Base-by-base conservation (phyloP, 768 basidiomycete genomes). In the Boletus vinaceobasis region DNA sequence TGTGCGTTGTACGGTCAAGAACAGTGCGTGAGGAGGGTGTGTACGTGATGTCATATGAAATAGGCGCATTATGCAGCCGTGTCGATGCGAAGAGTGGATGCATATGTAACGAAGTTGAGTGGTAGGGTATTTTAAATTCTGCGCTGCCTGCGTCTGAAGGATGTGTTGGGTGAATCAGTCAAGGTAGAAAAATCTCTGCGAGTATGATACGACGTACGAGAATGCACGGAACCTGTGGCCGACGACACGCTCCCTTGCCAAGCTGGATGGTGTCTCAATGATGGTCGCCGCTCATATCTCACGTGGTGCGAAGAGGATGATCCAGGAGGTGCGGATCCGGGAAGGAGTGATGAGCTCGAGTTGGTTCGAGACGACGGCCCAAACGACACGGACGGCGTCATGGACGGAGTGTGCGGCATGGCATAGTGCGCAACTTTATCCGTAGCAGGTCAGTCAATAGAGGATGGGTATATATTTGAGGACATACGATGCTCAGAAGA, bases 51-150 rank as follows among this genome's bases (percentile, higher is more conserved):
- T 87, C 82, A 67, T 82, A 87, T 31, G 79, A 79, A 52, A 87
- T 83, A 31, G 85, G 84, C 2, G 85, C 81, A 53, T 74, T 77
- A 55, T 82, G 80, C 17, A 79, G 71, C 39, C 78, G 77, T 27
- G 79, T 80, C 48, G 77, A 75, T 4, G 84, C 82, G 46, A 87
- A 75, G 0, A 87, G 69, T 5, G 85, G 85, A 61, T 87, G 85
- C 79, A 87, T 82, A 62, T 82, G 78, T 26, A 82, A 63, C 38
- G 76, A 51, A 61, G 76, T 61, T 59, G 71, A 63, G 23, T 55
- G 55, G 32, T 61, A 62, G 2, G 57, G 60, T 15, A 57, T 57
- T 52, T 64, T 56, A 23, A 19, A 56, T 32, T 71, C 72, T 48
- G 58, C 45, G 42, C 64, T 66, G 48, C 65, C 67, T 27, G 56